Base-by-base conservation (phyloP, 1,284 basidiomycete genomes). In the Leccinum holopus region DNA sequence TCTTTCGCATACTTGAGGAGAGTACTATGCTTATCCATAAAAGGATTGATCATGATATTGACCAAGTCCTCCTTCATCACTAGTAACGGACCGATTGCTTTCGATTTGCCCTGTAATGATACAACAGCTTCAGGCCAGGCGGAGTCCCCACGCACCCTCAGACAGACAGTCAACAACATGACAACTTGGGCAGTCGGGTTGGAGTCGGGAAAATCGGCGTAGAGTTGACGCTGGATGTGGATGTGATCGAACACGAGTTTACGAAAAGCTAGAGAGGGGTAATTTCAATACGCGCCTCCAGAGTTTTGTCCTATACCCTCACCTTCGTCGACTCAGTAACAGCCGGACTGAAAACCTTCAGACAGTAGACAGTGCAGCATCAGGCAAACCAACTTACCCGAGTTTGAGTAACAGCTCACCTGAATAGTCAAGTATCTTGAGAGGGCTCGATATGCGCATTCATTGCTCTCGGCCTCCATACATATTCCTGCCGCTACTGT, bases 401-500 rank as follows among this genome's bases (percentile, higher is more conserved):
- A 89, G 77, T 63, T 84, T 80, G 69, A 90, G 91, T 16, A 81
- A 80, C 25, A 91, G 79, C 60, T 83, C 78, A 5, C 85, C 84
- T 33, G 82, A 78, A 64, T 83, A 82, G 73, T 90, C 83, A 49
- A 91, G 78, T 61, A 77, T 77, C 72, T 87, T 88, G 37, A 39
- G 59, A 91, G 76, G 35, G 87, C 89, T 41, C 75, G 74, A 73
- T 90, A 91, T 12, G 84, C 88, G 7, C 81, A 75, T 60, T 87
- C 85, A 64, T 91, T 91, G 12, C 78, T 73, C 73, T 85, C 86
- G 25, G 85, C 83, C 72, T 91, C 89, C 86, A 91, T 88, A 70
- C 88, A 90, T 32, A 90, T 82, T 72, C 91, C 90, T 3, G 86
- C 88, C 2, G 89, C 89, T 25, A 91, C 88, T 11, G 89, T 91